Base-by-base conservation (phyloP, 495 filamentous ascomycete genomes). In the Penicillium antarcticum region DNA sequence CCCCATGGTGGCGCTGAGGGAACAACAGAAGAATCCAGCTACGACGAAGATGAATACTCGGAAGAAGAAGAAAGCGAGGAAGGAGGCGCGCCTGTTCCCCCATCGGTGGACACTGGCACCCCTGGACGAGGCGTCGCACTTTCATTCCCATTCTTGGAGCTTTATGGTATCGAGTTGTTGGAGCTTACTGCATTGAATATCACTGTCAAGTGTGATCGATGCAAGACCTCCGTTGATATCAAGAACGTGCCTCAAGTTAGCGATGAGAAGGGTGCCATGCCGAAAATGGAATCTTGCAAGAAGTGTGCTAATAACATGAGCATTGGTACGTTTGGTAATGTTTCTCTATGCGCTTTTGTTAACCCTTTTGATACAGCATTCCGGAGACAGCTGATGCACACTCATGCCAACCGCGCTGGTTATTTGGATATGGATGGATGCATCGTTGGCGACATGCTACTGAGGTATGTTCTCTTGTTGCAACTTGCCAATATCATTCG, bases 341-440 rank as follows among this genome's bases (percentile, higher is more conserved):
- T 21, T 39, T 31, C 5, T 4, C 6, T 16, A 6, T n/a, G 11
- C 21, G 43, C 32, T 11, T 13, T 7, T 10, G 8, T 3, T 35
- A 34, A 37, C 51, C 57, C 16, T 43, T 51, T 23, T 43, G 18
- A 48, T 7, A 6, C 42, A 83, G 80, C 74, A 17, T 96, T 87
- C 67, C 80, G 90, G 47, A 76, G 74, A 56, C 85, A 94, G 58
- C 65, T 92, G 35, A 82, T 96, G 57, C 92, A 96, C 67, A 73
- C 78, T 40, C 83, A 85, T 67, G 87, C 88, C 8, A 79, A 80
- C 23, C 78, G 91, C 45, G 90, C 88, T 33, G 89, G 91, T 2
- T 94, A 94, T 64, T 71, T 96, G 41, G 92, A 96, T 66, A 69
- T 89, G 5, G 81, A 87, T 21, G 88, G 87, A 2, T 95, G 90